phyloP scores from a whole-genome alignment of 176 grass and related monocot species.

The Carex parvula region DNA sequence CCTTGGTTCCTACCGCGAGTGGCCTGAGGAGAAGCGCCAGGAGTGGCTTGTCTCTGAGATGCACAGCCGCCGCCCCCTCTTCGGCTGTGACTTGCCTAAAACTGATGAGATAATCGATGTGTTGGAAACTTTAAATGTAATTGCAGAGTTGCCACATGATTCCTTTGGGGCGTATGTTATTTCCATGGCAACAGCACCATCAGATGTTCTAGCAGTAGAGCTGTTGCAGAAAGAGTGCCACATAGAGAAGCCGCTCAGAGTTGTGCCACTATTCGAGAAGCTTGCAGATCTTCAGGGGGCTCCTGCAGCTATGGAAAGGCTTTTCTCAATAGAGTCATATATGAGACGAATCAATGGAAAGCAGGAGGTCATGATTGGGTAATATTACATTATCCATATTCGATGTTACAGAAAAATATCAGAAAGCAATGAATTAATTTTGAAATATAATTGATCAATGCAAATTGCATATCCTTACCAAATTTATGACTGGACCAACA shows the following conservation, averaged over 20 bases:
- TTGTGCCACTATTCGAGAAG: slow-evolving; percentile 97
- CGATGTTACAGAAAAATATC: background rate
- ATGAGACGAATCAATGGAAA: slow-evolving; percentile 89
- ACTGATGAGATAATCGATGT: slow-evolving; percentile 88
- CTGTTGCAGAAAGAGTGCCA: slow-evolving; percentile 82
- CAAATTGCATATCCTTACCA: background rate
- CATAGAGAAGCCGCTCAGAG: slow-evolving; percentile 70
- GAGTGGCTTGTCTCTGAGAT: slow-evolving; percentile 87
- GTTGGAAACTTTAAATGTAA: slow-evolving; percentile 72
- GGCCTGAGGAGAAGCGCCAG: slow-evolving; percentile 95
- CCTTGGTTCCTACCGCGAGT: slow-evolving; percentile 86
- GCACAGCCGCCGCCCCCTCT: slow-evolving; percentile 79
- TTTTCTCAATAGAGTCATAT: slow-evolving; percentile 97
- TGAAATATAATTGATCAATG: background rate
- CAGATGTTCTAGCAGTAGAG: slow-evolving; percentile 94
- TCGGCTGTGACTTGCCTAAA: slow-evolving; percentile 81
- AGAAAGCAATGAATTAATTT: background rate
- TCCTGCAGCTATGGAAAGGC: slow-evolving; percentile 70
- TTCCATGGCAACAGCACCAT: slow-evolving; percentile 94
- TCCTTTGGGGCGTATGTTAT: slow-evolving; percentile 94
- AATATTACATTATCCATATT: slow-evolving; percentile 8
- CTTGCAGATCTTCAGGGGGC: slow-evolving; percentile 91
- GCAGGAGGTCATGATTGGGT: slow-evolving; percentile 97
- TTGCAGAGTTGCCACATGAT: slow-evolving; percentile 84
- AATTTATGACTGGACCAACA: background rate